Base-by-base conservation (phyloP, 495 filamentous ascomycete genomes). In the Bathelium albidoporum region DNA sequence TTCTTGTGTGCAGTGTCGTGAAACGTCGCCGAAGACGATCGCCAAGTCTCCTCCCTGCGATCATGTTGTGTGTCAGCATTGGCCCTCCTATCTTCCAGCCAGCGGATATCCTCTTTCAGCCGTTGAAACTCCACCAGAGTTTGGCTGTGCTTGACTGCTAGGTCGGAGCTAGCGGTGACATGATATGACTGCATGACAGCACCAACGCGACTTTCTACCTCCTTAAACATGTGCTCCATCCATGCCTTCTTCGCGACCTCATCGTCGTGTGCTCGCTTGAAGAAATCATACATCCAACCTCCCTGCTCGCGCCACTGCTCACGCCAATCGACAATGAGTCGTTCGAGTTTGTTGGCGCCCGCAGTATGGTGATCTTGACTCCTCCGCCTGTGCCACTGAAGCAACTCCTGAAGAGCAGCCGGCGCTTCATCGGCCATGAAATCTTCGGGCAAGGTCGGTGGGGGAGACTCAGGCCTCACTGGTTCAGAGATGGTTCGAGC, bases 1-100 rank as follows among this genome's bases (percentile, higher is more conserved):
- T 73, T 65, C 39, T 65, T 44, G 26, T 69, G 63, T 18, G 58
- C 53, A 39, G 65, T 61, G 53, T 74, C 73, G 61, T 75, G 72
- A 63, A 75, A 74, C 12, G 65, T 65, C 0, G 72, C 73, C n/a
- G 65, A 68, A 16, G 65, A 66, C 1, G 59, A 67, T 20, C 72
- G 67, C 73, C 73, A 75, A 28, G 64, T 72, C 59, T 75, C 73
- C 66, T 73, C 72, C 28, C 68, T 55, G 28, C 64, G 58, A 36
- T 72, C 68, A 52, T 72, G 66, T 5, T 59, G 22, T 24, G 69
- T 69, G 14, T 69, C 59, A 3, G 70, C 72, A 12, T 67, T 65
- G 18, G 68, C 63, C n/a, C 73, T 61, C 28, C 72, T 55, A 14
- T 69, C 62, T 58, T 75, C 73, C 1, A 73, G 66, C 73, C 72